phyloP scores from a whole-genome alignment of 176 grass and related monocot species.

The Leersia perrieri region DNA sequence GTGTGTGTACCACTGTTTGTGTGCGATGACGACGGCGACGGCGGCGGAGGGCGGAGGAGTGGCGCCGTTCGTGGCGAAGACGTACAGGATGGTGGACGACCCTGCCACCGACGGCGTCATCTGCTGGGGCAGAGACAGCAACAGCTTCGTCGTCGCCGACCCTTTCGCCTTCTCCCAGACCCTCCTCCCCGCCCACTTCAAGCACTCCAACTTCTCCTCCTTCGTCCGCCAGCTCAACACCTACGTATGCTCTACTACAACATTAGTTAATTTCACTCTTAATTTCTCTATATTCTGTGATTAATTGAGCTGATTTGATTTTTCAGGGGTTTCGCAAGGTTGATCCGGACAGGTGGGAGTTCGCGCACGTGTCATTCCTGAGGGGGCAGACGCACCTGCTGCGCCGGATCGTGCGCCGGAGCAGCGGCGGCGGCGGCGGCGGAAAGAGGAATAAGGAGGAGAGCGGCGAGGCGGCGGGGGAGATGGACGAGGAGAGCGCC shows the following conservation, averaged over 20 bases:
- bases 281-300: neutral
- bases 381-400: constrained; percentile 70
- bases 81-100: constrained; percentile 84
- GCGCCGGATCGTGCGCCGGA: constrained; percentile 51
- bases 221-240: constrained; percentile 96
- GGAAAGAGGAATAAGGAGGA: constrained; percentile 40
- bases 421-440: constrained; percentile 21
- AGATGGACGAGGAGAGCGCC: constrained; percentile 11
- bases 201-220: constrained; percentile 95
- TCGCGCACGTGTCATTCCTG: constrained; percentile 65
- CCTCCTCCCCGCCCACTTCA: constrained; percentile 82
- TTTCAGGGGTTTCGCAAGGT: constrained; percentile 75
- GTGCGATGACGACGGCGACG: neutral
- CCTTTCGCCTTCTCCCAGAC: constrained; percentile 73
- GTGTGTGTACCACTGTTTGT: no score
- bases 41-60: constrained; percentile 8
- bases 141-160: constrained; percentile 87
- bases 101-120: constrained; percentile 59
- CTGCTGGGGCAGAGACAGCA: constrained; percentile 61
- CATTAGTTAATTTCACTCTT: neutral
- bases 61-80: constrained; percentile 82
- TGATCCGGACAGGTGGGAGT: constrained; percentile 78
- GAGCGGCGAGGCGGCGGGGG: neutral
- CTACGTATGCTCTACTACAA: constrained; percentile 47
- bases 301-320: neutral